phyloP scores from a whole-genome alignment of 1,284 basidiomycete species.

The Rhodotorula sp. region DNA sequence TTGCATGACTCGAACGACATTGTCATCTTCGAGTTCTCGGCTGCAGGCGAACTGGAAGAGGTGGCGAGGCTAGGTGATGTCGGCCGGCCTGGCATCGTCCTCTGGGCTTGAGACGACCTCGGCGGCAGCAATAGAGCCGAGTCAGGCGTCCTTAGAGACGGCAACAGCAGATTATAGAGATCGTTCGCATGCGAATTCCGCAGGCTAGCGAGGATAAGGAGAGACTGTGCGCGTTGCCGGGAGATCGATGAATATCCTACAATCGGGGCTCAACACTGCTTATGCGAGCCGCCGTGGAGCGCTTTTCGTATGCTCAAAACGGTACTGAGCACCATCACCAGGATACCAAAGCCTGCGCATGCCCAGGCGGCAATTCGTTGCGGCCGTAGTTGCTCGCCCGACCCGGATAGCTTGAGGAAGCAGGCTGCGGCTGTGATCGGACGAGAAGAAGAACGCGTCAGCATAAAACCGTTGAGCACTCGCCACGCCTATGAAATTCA shows the following conservation, averaged over 20 bases:
- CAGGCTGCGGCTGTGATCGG: slow-evolving; percentile 66
- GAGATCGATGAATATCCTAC: neutral
- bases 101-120: slow-evolving; percentile 4
- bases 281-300: slow-evolving; percentile 22
- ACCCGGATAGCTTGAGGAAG: slow-evolving; percentile 66
- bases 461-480: no score
- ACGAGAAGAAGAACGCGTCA: neutral
- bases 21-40: slow-evolving; percentile 22
- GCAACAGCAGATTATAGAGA: no score
- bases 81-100: slow-evolving; percentile 9
- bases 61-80: slow-evolving; percentile 17
- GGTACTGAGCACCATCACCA: slow-evolving; percentile 76
- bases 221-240: no score
- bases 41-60: slow-evolving; percentile 16
- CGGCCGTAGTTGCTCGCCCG: slow-evolving; percentile 56
- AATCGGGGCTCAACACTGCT: slow-evolving; percentile 12
- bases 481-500: neutral
- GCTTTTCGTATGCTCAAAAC: slow-evolving; percentile 52
- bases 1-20: slow-evolving; percentile 37
- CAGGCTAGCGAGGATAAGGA: no score
- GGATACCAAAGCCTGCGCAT: slow-evolving; percentile 70
- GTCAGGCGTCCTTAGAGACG: neutral
- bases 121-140: neutral
- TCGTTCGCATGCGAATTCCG: no score
- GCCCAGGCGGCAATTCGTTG: slow-evolving; percentile 67